These are phyloP conservation scores for Lactifluus piperatus DNA, from an alignment of 768 basidiomycete species.

Conservation along the genomic window DNA sequence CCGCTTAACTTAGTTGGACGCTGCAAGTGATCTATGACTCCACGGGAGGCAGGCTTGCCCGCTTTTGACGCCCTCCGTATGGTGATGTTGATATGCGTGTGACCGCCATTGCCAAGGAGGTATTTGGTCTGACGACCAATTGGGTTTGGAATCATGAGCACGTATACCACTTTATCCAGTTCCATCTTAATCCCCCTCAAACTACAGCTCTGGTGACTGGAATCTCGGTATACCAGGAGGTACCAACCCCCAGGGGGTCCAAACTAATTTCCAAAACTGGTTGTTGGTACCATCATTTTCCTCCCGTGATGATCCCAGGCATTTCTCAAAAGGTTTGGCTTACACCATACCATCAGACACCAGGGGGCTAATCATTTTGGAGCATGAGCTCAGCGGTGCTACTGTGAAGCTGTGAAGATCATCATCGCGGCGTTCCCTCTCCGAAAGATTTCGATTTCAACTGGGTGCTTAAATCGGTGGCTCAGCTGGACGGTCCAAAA, in stretches of 20 bases:
- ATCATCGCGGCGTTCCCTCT: slow-evolving; percentile 61
- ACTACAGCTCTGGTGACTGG: slow-evolving; percentile 68
- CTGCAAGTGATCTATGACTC: slow-evolving; percentile 71
- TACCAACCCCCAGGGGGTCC: slow-evolving; percentile 41
- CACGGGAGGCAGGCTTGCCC: slow-evolving; percentile 64
- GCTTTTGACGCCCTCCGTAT: slow-evolving; percentile 85
- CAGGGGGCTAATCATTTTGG: slow-evolving; percentile 76
- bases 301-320: background rate
- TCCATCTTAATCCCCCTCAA: background rate
- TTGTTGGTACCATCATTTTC: slow-evolving; percentile 31
- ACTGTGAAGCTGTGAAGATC: slow-evolving; percentile 52
- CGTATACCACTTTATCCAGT: slow-evolving; percentile 21
- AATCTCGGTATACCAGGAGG: slow-evolving; percentile 35
- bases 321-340: background rate
- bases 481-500: slow-evolving; percentile 24
- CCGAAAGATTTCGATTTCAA: slow-evolving; percentile 53
- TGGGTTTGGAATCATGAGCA: slow-evolving; percentile 92
- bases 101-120: slow-evolving; percentile 73
- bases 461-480: slow-evolving; percentile 61
- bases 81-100: slow-evolving; percentile 82
- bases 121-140: slow-evolving; percentile 79
- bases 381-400: slow-evolving; percentile 66
- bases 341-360: slow-evolving; percentile 49
- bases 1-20: slow-evolving; percentile 79
- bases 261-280: slow-evolving; percentile 46